Evolutionary conservation across 148 eudicot species (phyloP), one percentile per base, ranked within the genome.

Genomic region (Arbutus unedo): DNA sequence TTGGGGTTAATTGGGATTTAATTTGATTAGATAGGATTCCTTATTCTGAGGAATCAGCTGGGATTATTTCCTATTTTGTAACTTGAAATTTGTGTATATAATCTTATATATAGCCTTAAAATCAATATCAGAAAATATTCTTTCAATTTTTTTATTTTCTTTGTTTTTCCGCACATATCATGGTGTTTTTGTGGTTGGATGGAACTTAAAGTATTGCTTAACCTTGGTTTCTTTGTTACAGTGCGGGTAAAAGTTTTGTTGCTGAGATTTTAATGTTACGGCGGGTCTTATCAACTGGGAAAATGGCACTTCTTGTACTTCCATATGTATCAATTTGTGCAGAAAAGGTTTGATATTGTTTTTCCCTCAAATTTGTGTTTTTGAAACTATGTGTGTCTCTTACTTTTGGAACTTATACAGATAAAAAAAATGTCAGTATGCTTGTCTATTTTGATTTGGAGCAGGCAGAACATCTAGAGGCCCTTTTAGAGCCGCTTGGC

Each of bases 241-340:
- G 99, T 90, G 99, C 99, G 82, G 98, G 99, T 8, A 94, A 97
- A 90, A 97, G 98, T 91, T 97, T 97, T 90, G 99, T 94, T 89
- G 98, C 99, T 81, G 99, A 97, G 85, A 94, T 97, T 79, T 83
- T 94, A 78, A 97, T 97, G 99, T 80, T 97, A 81, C 88, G 98
- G 80, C 88, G 93, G 66, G 92, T 93, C 78, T 86, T 92, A 85
- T 86, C 89, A 81, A 88, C 89, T 77, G 94, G 93, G 83, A 94
- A 97, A 89, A 95, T 97, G 90, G 99, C 97, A 67, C 88, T 97
- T 81, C 96, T 97, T 81, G 98, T 97, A 57, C 93, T 97, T 83
- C 99, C 98, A 15, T 97, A 97, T 87, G 99, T 97, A 82, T 97
- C 98, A 79, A 97, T 97, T 66, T 97, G 99, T 82, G 91, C 95